Evolutionary conservation across 2,329 filamentous ascomycete species (phyloP).

Genomic region (Penicillium sp.): DNA sequence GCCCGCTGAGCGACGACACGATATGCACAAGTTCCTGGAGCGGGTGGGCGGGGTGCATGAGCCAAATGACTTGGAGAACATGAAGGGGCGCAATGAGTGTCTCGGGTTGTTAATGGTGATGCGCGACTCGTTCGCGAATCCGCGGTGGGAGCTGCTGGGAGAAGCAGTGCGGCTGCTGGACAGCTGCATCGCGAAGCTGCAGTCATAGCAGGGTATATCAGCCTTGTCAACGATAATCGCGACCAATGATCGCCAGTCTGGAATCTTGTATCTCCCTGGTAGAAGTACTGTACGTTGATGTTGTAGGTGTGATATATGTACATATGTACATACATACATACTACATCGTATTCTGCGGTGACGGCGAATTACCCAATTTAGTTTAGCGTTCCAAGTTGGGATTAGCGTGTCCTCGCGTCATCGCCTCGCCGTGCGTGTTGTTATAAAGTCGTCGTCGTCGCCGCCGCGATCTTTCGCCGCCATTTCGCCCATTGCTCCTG

Average conservation of each 20-base stretch:
- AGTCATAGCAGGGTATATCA: too few relatives aligned
- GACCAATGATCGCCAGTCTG: too few relatives aligned
- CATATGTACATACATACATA: too few relatives aligned
- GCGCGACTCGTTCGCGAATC: slow-evolving; percentile 74
- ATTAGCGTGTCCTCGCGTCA: neutral
- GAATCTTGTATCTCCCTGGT: too few relatives aligned
- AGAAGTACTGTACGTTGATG: too few relatives aligned
- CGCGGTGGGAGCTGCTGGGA: slow-evolving; percentile 86
- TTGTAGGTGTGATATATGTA: too few relatives aligned
- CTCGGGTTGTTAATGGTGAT: slow-evolving; percentile 78
- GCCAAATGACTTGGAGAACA: slow-evolving; percentile 72
- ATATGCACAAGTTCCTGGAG: slow-evolving; percentile 77
- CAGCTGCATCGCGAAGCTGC: slow-evolving; percentile 70
- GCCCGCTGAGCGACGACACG: slow-evolving; percentile 64
- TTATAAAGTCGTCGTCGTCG: slow-evolving; percentile 3
- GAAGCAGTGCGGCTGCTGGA: slow-evolving; percentile 77
- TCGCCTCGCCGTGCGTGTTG: neutral
- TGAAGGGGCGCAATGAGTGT: slow-evolving; percentile 77
- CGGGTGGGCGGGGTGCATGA: slow-evolving; percentile 68
- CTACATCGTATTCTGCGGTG: slow-evolving; percentile 1
- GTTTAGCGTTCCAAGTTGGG: neutral
- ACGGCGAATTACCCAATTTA: slow-evolving; percentile 1
- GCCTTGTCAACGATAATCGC: too few relatives aligned
- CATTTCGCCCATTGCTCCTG: neutral
- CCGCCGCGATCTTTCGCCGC: neutral